Evolutionary conservation across 2,329 filamentous ascomycete species (phyloP).

Genomic region (Fusarium globosum): DNA sequence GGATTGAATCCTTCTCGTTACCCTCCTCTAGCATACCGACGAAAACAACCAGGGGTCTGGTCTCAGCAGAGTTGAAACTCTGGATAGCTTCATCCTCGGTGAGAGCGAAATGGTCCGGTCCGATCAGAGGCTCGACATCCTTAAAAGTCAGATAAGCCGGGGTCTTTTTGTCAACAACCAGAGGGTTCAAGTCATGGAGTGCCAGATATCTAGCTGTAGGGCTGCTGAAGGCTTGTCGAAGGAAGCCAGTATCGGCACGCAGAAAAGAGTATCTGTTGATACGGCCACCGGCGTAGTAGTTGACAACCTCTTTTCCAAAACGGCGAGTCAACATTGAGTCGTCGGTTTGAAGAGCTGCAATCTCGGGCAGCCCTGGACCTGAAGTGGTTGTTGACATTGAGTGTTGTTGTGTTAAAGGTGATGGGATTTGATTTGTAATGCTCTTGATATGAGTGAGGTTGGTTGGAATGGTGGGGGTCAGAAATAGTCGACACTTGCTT

Average conservation of each 20-base stretch:
- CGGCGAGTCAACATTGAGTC: constrained; percentile 78
- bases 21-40: constrained; percentile 80
- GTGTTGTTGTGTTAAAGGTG: constrained; percentile 8
- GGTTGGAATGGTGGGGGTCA: neutral
- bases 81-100: constrained; percentile 79
- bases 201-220: constrained; percentile 78
- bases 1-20: constrained; percentile 53
- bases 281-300: constrained; percentile 85
- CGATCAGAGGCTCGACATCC: constrained; percentile 78
- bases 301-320: constrained; percentile 83
- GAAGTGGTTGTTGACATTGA: constrained; percentile 47
- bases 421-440: constrained; percentile 33
- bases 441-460: neutral
- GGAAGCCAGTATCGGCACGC: constrained; percentile 75
- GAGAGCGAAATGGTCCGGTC: constrained; percentile 75
- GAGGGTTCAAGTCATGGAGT: constrained; percentile 80
- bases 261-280: constrained; percentile 85
- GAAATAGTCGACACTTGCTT: neutral
- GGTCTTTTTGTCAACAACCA: constrained; percentile 66
- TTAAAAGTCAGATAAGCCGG: constrained; percentile 76
- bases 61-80: constrained; percentile 77
- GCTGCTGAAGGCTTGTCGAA: constrained; percentile 73
- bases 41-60: constrained; percentile 80
- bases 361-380: constrained; percentile 54
- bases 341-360: constrained; percentile 58